Conservation (phyloP, 441 rosid genomes). For the Pelargonium citronellum region DNA sequence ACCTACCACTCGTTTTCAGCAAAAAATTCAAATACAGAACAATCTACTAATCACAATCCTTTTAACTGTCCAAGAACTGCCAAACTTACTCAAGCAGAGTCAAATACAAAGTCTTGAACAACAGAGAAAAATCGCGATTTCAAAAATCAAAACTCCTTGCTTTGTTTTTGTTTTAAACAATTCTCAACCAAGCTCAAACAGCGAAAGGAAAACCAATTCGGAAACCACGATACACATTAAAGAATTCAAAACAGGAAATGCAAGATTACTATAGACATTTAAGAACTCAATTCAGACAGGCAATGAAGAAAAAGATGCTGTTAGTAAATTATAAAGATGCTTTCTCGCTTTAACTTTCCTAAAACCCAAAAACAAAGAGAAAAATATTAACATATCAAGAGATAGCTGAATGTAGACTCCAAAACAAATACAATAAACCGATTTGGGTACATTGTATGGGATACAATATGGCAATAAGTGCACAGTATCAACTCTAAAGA, state of each 20-base stretch:
- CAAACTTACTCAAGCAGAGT: background rate
- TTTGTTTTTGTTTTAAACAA: background rate
- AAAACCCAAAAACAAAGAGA: background rate
- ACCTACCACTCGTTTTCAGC: background rate
- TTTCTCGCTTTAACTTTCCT: background rate
- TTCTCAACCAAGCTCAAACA: background rate
- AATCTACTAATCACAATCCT: background rate
- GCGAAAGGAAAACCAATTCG: background rate
- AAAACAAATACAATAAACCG: constrained; percentile 1
- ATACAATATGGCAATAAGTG: background rate
- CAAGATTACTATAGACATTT: background rate
- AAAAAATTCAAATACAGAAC: background rate
- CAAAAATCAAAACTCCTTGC: background rate
- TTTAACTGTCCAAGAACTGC: background rate
- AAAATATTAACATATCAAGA: background rate
- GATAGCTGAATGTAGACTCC: background rate
- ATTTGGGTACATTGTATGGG: background rate
- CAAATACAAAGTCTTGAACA: background rate
- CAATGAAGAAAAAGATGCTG: background rate
- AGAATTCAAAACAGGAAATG: too few relatives aligned
- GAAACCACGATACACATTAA: background rate
- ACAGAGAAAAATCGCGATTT: background rate
- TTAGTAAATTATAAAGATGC: background rate
- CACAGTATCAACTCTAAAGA: background rate
- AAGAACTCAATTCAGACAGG: background rate